Evolutionary conservation across 768 basidiomycete genomes (phyloP), one percentile per base, ranked within the genome.

Genomic region (Nevesoporus exiguus): DNA sequence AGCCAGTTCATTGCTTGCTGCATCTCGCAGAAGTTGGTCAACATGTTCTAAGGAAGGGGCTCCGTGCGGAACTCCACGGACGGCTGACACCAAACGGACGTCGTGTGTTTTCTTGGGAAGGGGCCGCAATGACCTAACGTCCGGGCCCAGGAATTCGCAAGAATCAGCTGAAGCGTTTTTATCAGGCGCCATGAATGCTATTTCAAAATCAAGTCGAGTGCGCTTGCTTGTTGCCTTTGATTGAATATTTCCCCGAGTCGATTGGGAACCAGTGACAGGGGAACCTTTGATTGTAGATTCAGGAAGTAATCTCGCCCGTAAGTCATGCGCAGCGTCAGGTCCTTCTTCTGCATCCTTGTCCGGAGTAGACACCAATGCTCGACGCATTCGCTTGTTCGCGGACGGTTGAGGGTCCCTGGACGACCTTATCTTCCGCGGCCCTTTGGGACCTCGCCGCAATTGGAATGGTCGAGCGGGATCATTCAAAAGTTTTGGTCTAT

Each of bases 1-100:
- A 10, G 40, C 48, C 5, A 59, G 37, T 9, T 55, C 65, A 42
- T 65, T 58, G 40, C 50, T 60, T 21, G 55, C 59, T 31, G 17
- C 37, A 45, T 67, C 65, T 29, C 44, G 59, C 21, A 67, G 25
- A 15, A 61, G 47, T 24, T 59, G 67, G 17, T 63, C 62, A 10
- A 19, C 49, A 40, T 60, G 29, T 41, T 59, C 49, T n/a, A 60
- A 41, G 46, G 66, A 56, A 15, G 42, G 22, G 8, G 39, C 9
- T 36, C 46, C 39, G 19, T 22, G 27, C 27, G 51, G 49, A 34
- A 43, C 33, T 10, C 47, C 41, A 43, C 22, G 41, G 24, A 27
- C 19, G 22, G 33, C 19, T 34, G 25, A 24, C 24, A 15, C 17
- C 30, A 33, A 30, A 47, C 42, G 37, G 21, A 33, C n/a, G 33